A percentile compares a stretch with the other conserved stretches of the same genome.
Evolutionary conservation across 1,139 yeast genomes (phyloP).

Genomic region (Komagataea norvegica): DNA sequence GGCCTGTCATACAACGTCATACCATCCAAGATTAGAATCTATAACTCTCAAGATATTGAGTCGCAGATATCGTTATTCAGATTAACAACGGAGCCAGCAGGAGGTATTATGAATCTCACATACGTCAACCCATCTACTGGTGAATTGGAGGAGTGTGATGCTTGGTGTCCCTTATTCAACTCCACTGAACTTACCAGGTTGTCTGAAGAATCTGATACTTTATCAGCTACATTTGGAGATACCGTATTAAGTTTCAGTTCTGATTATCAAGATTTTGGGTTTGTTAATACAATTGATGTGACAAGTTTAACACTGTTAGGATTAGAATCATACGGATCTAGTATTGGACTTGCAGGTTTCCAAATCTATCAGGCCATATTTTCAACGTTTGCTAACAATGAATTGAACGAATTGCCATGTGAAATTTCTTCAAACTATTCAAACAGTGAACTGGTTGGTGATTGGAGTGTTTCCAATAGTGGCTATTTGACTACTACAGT

Average conservation of each 20-base stretch:
- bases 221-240: slow-evolving; percentile 20
- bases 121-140: slow-evolving; percentile 73
- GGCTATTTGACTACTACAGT: slow-evolving; percentile 35
- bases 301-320: slow-evolving; percentile 61
- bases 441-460: slow-evolving; percentile 31
- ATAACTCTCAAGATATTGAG: slow-evolving; percentile 48
- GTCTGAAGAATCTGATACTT: slow-evolving; percentile 21
- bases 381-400: slow-evolving; percentile 67
- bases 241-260: slow-evolving; percentile 37
- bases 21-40: slow-evolving; percentile 74
- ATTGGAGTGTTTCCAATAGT: slow-evolving; percentile 29
- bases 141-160: slow-evolving; percentile 62
- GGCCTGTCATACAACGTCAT: slow-evolving; percentile 50
- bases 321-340: slow-evolving; percentile 62
- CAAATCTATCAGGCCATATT: slow-evolving; percentile 66
- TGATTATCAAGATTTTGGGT: slow-evolving; percentile 73
- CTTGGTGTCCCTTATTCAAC: slow-evolving; percentile 69
- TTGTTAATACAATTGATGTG: slow-evolving; percentile 66
- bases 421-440: slow-evolving; percentile 31
- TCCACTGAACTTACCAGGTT: slow-evolving; percentile 27
- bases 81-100: slow-evolving; percentile 69
- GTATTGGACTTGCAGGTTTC: slow-evolving; percentile 68
- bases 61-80: slow-evolving; percentile 59
- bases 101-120: slow-evolving; percentile 88
- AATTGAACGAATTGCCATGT: slow-evolving; percentile 66